A percentile compares a stretch with the other conserved stretches of the same genome.
Conservation (phyloP, 768 basidiomycete genomes). For the Phylloporus sp. region DNA sequence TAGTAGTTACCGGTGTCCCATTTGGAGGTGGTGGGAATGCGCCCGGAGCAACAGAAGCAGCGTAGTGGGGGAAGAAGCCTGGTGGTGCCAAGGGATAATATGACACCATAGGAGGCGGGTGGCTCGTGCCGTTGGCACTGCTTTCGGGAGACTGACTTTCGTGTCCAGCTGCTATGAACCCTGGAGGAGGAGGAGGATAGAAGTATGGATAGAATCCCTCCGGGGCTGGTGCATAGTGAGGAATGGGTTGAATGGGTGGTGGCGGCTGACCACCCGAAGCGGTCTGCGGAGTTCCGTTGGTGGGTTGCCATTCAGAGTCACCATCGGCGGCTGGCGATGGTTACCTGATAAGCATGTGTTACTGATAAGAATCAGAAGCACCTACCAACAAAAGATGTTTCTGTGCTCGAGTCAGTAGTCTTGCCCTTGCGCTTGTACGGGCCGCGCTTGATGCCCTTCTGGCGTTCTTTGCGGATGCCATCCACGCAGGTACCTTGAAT, state of each 20-base stretch:
- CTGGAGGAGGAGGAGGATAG: slow-evolving; percentile 40
- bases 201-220: slow-evolving; percentile 45
- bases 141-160: slow-evolving; percentile 37
- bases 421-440: slow-evolving; percentile 55
- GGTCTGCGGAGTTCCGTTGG: slow-evolving; percentile 20
- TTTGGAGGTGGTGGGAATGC: slow-evolving; percentile 30
- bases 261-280: slow-evolving; percentile 17
- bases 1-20: slow-evolving; percentile 23
- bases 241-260: slow-evolving; percentile 25
- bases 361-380: slow-evolving; percentile 3
- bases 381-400: slow-evolving; percentile 22
- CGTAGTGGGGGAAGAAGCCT: slow-evolving; percentile 38
- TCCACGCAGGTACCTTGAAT: slow-evolving; percentile 54
- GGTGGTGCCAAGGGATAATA: slow-evolving; percentile 39
- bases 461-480: slow-evolving; percentile 61
- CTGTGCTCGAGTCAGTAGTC: slow-evolving; percentile 15
- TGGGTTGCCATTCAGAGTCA: slow-evolving; percentile 34
- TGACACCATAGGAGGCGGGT: slow-evolving; percentile 30
- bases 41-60: slow-evolving; percentile 27
- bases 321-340: slow-evolving; percentile 15
- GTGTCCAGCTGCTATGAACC: slow-evolving; percentile 36
- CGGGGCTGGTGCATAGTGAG: slow-evolving; percentile 34
- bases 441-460: slow-evolving; percentile 55
- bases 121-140: slow-evolving; percentile 25
- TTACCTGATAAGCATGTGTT: slow-evolving; percentile 12